A percentile compares a stretch with the other conserved stretches of the same genome.
Conservation (phyloP, 176 grass and related monocot species). For the Eleusine coracana region DNA sequence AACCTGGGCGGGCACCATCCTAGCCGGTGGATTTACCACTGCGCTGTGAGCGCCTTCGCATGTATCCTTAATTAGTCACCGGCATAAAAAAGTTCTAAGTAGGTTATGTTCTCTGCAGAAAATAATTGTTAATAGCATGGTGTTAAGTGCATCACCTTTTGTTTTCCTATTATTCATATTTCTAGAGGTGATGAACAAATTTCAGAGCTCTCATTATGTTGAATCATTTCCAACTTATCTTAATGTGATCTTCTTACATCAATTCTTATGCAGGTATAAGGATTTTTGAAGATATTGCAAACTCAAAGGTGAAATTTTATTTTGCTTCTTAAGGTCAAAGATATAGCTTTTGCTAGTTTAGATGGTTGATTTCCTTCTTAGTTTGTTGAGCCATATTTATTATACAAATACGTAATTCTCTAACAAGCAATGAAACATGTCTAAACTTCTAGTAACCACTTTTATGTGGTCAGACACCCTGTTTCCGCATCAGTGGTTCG, state of each 20-base stretch:
- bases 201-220: slow-evolving; percentile 10
- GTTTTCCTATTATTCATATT: slow-evolving; percentile 28
- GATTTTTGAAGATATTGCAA: slow-evolving; percentile 84
- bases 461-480: neutral
- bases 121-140: slow-evolving; percentile 4
- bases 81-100: slow-evolving; percentile 12
- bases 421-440: neutral
- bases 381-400: neutral
- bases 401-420: neutral
- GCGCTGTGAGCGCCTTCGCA: no score
- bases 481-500: slow-evolving; percentile 6
- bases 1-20: no score
- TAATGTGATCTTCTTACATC: slow-evolving; percentile 15
- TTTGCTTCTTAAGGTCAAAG: slow-evolving; percentile 28
- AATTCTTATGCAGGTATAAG: slow-evolving; percentile 75
- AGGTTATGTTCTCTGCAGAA: neutral
- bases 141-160: neutral
- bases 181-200: neutral
- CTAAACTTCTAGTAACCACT: neutral
- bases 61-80: slow-evolving; percentile 6
- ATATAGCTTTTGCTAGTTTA: slow-evolving; percentile 12
- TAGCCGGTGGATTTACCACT: no score
- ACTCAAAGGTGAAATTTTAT: slow-evolving; percentile 71
- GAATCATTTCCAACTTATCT: slow-evolving; percentile 26
- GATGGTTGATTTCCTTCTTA: neutral